phyloP scores from a whole-genome alignment of 1,284 basidiomycete species.

The Microbotryomycetes sp. region DNA sequence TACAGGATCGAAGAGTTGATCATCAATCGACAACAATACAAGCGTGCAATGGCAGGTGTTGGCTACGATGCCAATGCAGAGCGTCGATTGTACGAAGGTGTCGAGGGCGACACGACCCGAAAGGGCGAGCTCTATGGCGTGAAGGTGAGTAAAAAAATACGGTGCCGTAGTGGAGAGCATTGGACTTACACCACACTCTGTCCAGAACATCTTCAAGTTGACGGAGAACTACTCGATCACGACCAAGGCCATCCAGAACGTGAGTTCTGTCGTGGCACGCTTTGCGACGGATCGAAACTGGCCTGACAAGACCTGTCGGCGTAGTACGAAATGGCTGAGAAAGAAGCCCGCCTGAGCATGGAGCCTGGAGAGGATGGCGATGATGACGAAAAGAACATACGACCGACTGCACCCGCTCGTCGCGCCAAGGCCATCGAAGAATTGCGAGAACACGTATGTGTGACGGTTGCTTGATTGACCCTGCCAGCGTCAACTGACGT shows the following conservation, averaged over 20 bases:
- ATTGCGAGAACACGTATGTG: not conserved
- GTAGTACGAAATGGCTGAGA: conserved; percentile 2
- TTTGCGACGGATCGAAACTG: conserved; percentile 1
- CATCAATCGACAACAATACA: conserved; percentile 34
- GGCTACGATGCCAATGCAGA: conserved; percentile 29
- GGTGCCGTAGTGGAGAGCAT: no score
- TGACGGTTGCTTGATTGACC: not conserved
- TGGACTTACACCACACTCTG: not conserved
- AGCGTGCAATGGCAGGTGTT: conserved; percentile 9
- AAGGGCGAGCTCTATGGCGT: conserved; percentile 29
- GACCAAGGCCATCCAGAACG: conserved; percentile 17
- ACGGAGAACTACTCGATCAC: conserved; percentile 18
- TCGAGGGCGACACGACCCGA: conserved; percentile 25
- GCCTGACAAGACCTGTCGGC: conserved; percentile 10
- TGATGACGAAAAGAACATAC: conserved; percentile 7
- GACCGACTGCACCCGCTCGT: not conserved
- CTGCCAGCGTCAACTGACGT: not conserved
- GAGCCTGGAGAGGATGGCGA: conserved; percentile 1
- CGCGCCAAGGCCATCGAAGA: conserved; percentile 6
- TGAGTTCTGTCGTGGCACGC: not conserved
- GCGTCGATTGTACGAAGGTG: conserved; percentile 30
- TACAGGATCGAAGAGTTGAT: conserved; percentile 36
- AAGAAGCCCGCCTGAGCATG: not conserved
- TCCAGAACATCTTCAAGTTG: conserved; percentile 27
- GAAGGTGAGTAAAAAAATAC: not conserved